phyloP scores from a whole-genome alignment of 148 eudicot genomes.

The Nepenthes gracilis region DNA sequence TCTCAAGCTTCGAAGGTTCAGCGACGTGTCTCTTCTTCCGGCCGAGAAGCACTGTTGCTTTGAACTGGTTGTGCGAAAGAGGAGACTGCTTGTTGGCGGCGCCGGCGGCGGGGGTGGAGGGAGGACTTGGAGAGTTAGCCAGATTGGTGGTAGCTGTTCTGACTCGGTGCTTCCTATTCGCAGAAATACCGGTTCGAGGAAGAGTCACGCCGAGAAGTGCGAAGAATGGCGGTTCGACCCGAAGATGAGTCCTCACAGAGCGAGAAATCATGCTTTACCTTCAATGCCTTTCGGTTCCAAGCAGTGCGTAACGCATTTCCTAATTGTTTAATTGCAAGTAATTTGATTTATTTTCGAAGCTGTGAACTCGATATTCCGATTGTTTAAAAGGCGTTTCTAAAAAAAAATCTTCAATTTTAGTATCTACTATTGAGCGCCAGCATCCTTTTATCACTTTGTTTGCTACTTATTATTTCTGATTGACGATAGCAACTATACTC shows the following conservation, averaged over 20 bases:
- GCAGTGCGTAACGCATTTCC: slow-evolving; percentile 14
- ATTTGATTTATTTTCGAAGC: too few relatives aligned
- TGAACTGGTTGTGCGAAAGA: slow-evolving; percentile 7
- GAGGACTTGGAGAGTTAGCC: slow-evolving; percentile 8
- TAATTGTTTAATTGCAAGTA: too few relatives aligned
- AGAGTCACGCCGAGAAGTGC: slow-evolving; percentile 23
- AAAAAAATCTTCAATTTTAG: too few relatives aligned
- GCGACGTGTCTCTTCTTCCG: slow-evolving; percentile 7
- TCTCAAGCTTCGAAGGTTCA: slow-evolving; percentile 10
- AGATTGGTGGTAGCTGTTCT: slow-evolving; percentile 21
- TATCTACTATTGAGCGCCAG: too few relatives aligned
- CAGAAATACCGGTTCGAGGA: slow-evolving; percentile 9
- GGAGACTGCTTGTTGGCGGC: not conserved
- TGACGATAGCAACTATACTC: too few relatives aligned
- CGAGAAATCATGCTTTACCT: slow-evolving; percentile 41
- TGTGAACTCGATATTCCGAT: too few relatives aligned
- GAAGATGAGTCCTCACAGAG: slow-evolving; percentile 22
- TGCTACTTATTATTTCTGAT: too few relatives aligned
- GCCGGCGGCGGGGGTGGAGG: slow-evolving; percentile 5
- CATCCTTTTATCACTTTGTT: too few relatives aligned
- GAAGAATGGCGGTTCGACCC: slow-evolving; percentile 38
- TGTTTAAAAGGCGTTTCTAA: too few relatives aligned
- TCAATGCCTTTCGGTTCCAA: slow-evolving; percentile 55
- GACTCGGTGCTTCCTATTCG: slow-evolving; percentile 23
- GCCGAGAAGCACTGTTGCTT: slow-evolving; percentile 3